Percentiles rank a stretch among this genome's conserved stretches.
phyloP scores from a whole-genome alignment of 164 flowering plant genomes.

The Umbellularia californica region DNA sequence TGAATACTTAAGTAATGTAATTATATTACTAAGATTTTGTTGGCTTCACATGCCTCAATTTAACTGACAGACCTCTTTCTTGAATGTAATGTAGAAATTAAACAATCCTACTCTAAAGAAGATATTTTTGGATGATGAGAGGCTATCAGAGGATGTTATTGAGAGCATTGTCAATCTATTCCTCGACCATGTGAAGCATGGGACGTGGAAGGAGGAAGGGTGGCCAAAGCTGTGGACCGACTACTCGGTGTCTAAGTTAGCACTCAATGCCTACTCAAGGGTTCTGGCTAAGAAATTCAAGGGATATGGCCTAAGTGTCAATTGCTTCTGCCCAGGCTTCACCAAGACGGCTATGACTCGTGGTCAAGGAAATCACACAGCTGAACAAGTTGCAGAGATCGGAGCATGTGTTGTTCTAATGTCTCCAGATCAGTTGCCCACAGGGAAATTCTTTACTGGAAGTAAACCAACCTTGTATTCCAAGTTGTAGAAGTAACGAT shows the following conservation, averaged over 20 bases:
- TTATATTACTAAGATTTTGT: neutral
- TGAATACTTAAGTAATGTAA: neutral
- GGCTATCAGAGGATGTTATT: conserved; percentile 41
- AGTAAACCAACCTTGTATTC: conserved; percentile 22
- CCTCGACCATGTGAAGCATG: conserved; percentile 48
- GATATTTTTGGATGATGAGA: conserved; percentile 49
- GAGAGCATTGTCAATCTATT: conserved; percentile 39
- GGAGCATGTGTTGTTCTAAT: conserved; percentile 44
- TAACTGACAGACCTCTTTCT: neutral
- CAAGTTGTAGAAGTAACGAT: conserved; percentile 23
- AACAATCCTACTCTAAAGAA: conserved; percentile 38
- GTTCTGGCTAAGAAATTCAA: conserved; percentile 43
- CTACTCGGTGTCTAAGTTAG: conserved; percentile 84
- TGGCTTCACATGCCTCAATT: neutral
- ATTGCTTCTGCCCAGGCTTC: conserved; percentile 86
- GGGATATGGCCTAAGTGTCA: conserved; percentile 45
- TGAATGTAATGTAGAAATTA: conserved; percentile 48
- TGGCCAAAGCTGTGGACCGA: conserved; percentile 93
- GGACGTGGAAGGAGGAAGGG: conserved; percentile 62
- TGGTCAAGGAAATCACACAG: conserved; percentile 56
- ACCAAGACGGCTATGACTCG: conserved; percentile 82
- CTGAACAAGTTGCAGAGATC: conserved; percentile 49
- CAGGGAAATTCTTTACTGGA: conserved; percentile 54
- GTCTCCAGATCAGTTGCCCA: conserved; percentile 46
- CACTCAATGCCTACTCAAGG: conserved; percentile 66